A percentile compares a stretch with the other conserved stretches of the same genome.
Conservation (phyloP, 116 monocot genomes). For the Zostera marina region DNA sequence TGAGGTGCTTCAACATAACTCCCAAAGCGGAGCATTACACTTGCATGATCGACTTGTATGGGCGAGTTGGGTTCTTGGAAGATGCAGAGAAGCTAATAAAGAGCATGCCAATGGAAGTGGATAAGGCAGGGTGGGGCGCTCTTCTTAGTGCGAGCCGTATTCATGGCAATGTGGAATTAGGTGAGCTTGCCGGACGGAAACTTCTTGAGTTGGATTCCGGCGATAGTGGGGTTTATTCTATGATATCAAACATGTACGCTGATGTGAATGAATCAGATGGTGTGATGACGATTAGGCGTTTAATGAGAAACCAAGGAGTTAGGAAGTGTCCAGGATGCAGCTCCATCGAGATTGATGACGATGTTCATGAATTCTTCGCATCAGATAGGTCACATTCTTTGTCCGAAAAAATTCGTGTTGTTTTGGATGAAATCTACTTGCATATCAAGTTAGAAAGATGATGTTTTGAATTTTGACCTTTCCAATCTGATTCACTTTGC, state of each 20-base stretch:
- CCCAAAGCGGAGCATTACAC: constrained; percentile 51
- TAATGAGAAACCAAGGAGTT: constrained; percentile 9
- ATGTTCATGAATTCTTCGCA: constrained; percentile 17
- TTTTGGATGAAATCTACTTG: constrained; percentile 26
- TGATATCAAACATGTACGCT: constrained; percentile 8
- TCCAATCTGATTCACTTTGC: not conserved
- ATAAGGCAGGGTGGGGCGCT: constrained; percentile 36
- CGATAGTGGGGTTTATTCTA: constrained; percentile 4
- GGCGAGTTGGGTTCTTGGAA: constrained; percentile 29
- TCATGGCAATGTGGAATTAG: constrained; percentile 4
- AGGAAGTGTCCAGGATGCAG: constrained; percentile 17
- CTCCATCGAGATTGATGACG: constrained; percentile 12
- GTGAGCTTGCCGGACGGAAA: not conserved
- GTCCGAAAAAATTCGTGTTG: constrained; percentile 24
- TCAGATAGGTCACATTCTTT: constrained; percentile 29
- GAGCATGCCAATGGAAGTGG: constrained; percentile 44
- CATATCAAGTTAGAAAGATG: constrained; percentile 17
- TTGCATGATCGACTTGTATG: constrained; percentile 64
- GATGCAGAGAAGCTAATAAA: constrained; percentile 22
- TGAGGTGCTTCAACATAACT: constrained; percentile 11
- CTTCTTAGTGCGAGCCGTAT: constrained; percentile 2
- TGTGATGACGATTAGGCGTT: constrained; percentile 9
- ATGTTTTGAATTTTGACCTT: not conserved
- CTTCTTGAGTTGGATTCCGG: constrained; percentile 21
- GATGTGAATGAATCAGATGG: constrained; percentile 2